A percentile compares a stretch with the other conserved stretches of the same genome.
These are phyloP conservation scores for Apodospora peruviana DNA, from an alignment of 495 filamentous ascomycete genomes.

Conservation along the genomic window DNA sequence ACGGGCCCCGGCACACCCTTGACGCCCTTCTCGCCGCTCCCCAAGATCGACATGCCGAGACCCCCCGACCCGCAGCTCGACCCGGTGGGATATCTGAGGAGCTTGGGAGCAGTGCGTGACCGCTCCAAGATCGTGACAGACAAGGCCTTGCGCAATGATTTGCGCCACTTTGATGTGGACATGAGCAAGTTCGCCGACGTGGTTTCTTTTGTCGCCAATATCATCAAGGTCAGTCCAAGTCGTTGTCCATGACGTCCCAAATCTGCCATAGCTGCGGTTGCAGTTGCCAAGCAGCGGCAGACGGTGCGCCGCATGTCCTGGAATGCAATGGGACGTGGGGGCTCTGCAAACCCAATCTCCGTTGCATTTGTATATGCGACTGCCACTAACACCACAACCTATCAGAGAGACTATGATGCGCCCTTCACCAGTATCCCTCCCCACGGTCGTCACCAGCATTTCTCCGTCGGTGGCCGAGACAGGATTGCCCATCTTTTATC, in stretches of 20 bases:
- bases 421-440: conserved; percentile 81
- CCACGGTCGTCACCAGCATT: conserved; percentile 88
- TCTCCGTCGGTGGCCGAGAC: conserved; percentile 74
- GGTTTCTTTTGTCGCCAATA: conserved; percentile 86
- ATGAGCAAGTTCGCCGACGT: conserved; percentile 82
- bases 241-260: not conserved
- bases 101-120: conserved; percentile 83
- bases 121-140: conserved; percentile 64
- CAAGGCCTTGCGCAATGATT: conserved; percentile 70
- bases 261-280: not conserved
- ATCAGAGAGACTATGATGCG: conserved; percentile 78
- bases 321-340: not conserved
- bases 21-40: conserved; percentile 39
- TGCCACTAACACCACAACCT: conserved; percentile 4
- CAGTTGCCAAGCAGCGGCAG: not conserved
- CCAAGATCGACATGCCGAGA: conserved; percentile 66
- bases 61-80: conserved; percentile 87
- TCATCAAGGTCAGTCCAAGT: conserved; percentile 77
- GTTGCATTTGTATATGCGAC: conserved; percentile 2
- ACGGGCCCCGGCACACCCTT: conserved; percentile 34
- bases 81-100: conserved; percentile 86
- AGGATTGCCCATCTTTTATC: conserved; percentile 67
- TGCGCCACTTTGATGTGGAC: conserved; percentile 90
- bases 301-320: not conserved
- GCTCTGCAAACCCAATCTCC: not conserved